These are phyloP conservation scores for Erodium moschatum DNA, from an alignment of 441 rosid genomes.

Conservation along the genomic window DNA sequence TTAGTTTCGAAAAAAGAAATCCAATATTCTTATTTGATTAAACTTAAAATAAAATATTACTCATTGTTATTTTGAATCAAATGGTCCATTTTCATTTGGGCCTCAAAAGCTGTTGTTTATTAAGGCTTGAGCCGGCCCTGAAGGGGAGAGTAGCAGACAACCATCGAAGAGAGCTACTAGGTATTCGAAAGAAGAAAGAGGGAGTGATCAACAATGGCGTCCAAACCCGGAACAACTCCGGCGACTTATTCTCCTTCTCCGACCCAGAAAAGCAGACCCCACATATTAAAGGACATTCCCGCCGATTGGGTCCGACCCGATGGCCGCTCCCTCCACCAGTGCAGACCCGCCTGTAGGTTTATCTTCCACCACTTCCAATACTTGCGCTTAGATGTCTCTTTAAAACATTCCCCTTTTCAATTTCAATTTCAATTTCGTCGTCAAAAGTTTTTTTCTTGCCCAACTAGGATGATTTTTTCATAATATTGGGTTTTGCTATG, in stretches of 20 bases:
- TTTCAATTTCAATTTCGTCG: background rate
- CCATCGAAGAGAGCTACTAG: background rate
- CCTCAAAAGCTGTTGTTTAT: no score
- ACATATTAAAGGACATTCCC: constrained; percentile 41
- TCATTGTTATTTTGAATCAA: no score
- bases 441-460: no score
- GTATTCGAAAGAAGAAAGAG: background rate
- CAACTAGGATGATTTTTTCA: no score
- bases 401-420: background rate
- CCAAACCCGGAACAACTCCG: constrained; percentile 29
- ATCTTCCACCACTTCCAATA: background rate
- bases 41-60: no score
- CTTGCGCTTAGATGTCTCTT: no score
- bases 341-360: constrained; percentile 75
- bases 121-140: no score
- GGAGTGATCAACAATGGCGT: background rate
- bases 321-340: constrained; percentile 78
- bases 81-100: no score
- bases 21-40: no score
- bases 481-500: no score
- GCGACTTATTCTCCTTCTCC: constrained; percentile 56
- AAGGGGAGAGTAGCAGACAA: background rate
- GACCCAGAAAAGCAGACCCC: constrained; percentile 31
- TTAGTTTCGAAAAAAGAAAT: no score
- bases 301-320: constrained; percentile 85